Evolutionary conservation across 371 early-diverging fungal genomes (phyloP).

Genomic region (Mortierella sp.): DNA sequence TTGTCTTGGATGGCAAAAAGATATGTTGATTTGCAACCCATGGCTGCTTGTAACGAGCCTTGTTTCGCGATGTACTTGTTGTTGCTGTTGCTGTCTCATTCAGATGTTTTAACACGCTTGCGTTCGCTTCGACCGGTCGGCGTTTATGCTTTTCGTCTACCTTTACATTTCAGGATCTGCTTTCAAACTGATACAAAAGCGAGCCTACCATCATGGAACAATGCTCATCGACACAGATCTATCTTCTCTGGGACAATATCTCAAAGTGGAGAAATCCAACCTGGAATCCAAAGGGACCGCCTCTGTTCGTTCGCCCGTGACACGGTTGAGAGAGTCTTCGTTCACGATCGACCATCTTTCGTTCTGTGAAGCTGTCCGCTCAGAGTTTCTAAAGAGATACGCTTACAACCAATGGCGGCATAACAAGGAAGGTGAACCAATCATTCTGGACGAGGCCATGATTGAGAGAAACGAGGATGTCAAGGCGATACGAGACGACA

Average conservation of each 20-base stretch:
- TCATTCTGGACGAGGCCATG: slow-evolving; percentile 52
- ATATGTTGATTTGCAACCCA: slow-evolving; percentile 43
- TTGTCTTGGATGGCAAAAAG: slow-evolving; percentile 82
- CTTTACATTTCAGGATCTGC: slow-evolving; percentile 90
- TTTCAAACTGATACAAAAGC: slow-evolving; percentile 83
- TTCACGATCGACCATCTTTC: slow-evolving; percentile 82
- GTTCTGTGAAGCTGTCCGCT: slow-evolving; percentile 81
- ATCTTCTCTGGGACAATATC: slow-evolving; percentile 60
- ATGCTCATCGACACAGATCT: slow-evolving; percentile 95
- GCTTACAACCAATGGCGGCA: slow-evolving; percentile 36
- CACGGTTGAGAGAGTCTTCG: slow-evolving; percentile 82
- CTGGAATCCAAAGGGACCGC: slow-evolving; percentile 88
- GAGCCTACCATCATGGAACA: slow-evolving; percentile 98
- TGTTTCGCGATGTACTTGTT: background rate
- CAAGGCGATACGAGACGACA: slow-evolving; percentile 56
- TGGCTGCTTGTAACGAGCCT: no score
- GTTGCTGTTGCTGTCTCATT: background rate
- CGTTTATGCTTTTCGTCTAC: background rate
- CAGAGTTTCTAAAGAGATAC: slow-evolving; percentile 72
- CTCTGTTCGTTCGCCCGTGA: slow-evolving; percentile 89
- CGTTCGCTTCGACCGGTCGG: slow-evolving; percentile 1
- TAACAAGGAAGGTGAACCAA: slow-evolving; percentile 54
- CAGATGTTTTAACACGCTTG: slow-evolving; percentile 11
- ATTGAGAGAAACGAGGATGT: slow-evolving; percentile 53
- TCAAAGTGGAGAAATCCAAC: slow-evolving; percentile 31